Evolutionary conservation across 345 rosid species (phyloP).

Genomic region (Eucalyptus polybractea): DNA sequence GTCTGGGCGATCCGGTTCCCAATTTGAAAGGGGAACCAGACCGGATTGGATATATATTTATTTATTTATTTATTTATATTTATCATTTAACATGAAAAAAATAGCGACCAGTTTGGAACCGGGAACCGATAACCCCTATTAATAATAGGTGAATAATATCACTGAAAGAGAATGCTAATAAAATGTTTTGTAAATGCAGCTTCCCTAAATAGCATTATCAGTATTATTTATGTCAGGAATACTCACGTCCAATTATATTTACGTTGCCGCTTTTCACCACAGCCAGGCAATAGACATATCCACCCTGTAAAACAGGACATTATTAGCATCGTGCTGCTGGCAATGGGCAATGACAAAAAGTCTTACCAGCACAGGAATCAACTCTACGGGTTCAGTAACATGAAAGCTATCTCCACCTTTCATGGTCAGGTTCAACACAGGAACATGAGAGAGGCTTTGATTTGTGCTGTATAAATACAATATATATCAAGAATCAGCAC

Average conservation of each 20-base stretch:
- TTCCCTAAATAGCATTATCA: background rate
- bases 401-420: slow-evolving; percentile 54
- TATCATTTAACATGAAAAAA: too few relatives aligned
- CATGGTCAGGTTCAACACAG: slow-evolving; percentile 57
- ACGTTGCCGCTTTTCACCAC: slow-evolving; percentile 51
- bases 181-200: background rate
- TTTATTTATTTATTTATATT: too few relatives aligned
- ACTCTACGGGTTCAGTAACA: slow-evolving; percentile 36
- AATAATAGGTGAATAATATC: background rate
- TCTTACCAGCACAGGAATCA: slow-evolving; percentile 21
- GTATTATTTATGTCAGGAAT: background rate
- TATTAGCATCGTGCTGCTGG: background rate
- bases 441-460: slow-evolving; percentile 18
- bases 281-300: slow-evolving; percentile 47
- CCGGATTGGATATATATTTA: too few relatives aligned
- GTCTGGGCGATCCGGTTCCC: too few relatives aligned
- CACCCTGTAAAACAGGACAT: slow-evolving; percentile 21
- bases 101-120: too few relatives aligned
- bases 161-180: background rate
- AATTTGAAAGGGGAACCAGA: too few relatives aligned
- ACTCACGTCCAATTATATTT: slow-evolving; percentile 93
- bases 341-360: background rate
- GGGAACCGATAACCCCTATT: too few relatives aligned
- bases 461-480: slow-evolving; percentile 15
- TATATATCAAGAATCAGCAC: background rate